Evolutionary conservation across 1,284 basidiomycete species (phyloP), one percentile per base, ranked within the genome.

Genomic region (Athelia sp.): DNA sequence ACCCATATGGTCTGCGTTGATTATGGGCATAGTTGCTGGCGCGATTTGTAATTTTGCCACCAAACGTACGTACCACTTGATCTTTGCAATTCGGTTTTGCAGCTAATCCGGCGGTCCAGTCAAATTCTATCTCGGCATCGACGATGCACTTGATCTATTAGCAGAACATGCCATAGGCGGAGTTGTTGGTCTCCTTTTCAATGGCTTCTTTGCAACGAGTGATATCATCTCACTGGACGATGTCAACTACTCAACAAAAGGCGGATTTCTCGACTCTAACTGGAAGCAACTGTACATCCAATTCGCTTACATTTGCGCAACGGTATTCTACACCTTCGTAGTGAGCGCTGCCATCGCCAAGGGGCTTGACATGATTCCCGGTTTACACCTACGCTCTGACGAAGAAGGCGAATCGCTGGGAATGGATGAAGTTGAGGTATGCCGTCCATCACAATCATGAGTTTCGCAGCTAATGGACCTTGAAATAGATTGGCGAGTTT

Each of bases 141-240:
- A 94, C 63, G 90, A 93, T 59, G 83, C 88, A 0, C 82, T 93
- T 46, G 89, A 93, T 79, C 77, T 93, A 51, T 92, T 89, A 64
- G 87, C 90, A n/a, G 88, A 93, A 59, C 93, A 98, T 73, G 93
- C 89, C 38, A 70, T 98, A 17, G 92, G 91, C 3, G 95, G 95
- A 44, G 81, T 95, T 19, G 76, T 96, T 46, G 93, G 94, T 36
- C 76, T 92, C 32, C 62, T 98, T 38, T 67, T 81, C 59, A 93
- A 90, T 56, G 89, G 71, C 2, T 74, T 94, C 58, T 97, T 98
- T 58, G 89, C 90, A 1, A 84, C 81, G 19, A 66, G 61, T 11
- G 65, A 63, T 15, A 71, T 89, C 50, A 81, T 84, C 48, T 74
- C 82, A 8, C 76, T 87, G 47, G 92, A 97, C 56, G 87, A 84